phyloP scores from a whole-genome alignment of 805 yeast species.

The Torulaspora gathmanii region DNA sequence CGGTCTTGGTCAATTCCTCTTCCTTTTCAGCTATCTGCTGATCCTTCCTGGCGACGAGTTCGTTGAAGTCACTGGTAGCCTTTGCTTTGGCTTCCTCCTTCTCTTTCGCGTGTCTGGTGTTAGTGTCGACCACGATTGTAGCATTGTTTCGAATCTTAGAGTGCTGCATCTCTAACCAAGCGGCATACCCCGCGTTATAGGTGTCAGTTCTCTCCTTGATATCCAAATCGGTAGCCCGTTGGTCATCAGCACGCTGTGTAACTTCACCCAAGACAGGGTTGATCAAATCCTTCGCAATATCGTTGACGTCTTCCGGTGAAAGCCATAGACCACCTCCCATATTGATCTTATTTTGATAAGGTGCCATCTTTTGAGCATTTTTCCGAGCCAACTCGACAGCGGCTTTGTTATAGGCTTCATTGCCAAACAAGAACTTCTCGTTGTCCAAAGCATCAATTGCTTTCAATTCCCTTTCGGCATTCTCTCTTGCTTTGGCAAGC shows the following conservation, averaged over 20 bases:
- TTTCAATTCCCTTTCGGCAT: slow-evolving; percentile 43
- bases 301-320: slow-evolving; percentile 68
- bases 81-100: slow-evolving; percentile 45
- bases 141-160: slow-evolving; percentile 38
- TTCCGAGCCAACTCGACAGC: slow-evolving; percentile 77
- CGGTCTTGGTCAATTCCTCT: slow-evolving; percentile 42
- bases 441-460: slow-evolving; percentile 41
- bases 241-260: slow-evolving; percentile 60
- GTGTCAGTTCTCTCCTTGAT: slow-evolving; percentile 37
- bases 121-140: slow-evolving; percentile 38
- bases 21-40: slow-evolving; percentile 37
- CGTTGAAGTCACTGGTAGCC: slow-evolving; percentile 34
- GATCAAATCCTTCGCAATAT: slow-evolving; percentile 74
- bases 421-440: slow-evolving; percentile 26
- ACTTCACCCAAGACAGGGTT: slow-evolving; percentile 78
- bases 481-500: slow-evolving; percentile 47
- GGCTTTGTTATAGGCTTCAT: slow-evolving; percentile 58
- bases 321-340: slow-evolving; percentile 86
- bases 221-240: slow-evolving; percentile 54
- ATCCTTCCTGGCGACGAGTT: slow-evolving; percentile 33
- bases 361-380: slow-evolving; percentile 54
- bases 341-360: slow-evolving; percentile 53
- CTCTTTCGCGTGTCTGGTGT: slow-evolving; percentile 45
- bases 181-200: slow-evolving; percentile 39
- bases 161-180: slow-evolving; percentile 40